Conservation (phyloP, 805 yeast species). For the Crinitomyces ghanaensis region DNA sequence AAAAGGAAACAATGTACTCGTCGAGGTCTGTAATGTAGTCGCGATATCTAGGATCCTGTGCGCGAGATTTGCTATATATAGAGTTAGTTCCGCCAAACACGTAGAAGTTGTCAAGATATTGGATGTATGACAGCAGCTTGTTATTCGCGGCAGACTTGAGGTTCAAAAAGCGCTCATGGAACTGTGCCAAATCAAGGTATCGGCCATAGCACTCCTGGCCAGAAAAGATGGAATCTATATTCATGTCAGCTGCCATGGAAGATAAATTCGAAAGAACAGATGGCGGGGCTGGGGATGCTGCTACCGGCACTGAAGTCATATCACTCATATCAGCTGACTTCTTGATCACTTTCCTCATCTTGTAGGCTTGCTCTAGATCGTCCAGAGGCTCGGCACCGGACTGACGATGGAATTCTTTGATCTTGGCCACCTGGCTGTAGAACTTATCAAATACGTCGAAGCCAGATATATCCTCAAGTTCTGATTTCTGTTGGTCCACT, state of each 20-base stretch:
- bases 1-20: conserved; percentile 40
- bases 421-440: conserved; percentile 26
- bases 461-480: conserved; percentile 5
- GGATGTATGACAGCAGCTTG: conserved; percentile 31
- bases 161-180: conserved; percentile 45
- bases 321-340: conserved; percentile 8
- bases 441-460: conserved; percentile 29
- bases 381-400: conserved; percentile 25
- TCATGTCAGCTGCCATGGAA: conserved; percentile 37
- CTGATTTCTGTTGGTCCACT: too few species aligned
- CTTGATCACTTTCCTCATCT: conserved; percentile 7
- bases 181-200: conserved; percentile 42
- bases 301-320: conserved; percentile 13
- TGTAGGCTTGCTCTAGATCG: conserved; percentile 16
- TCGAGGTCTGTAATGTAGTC: conserved; percentile 37
- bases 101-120: conserved; percentile 39
- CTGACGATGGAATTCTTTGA: conserved; percentile 24
- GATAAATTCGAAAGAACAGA: conserved; percentile 9
- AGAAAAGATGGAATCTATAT: conserved; percentile 40
- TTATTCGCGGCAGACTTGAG: conserved; percentile 28
- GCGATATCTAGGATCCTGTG: conserved; percentile 28
- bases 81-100: conserved; percentile 27
- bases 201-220: conserved; percentile 56
- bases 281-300: conserved; percentile 2
- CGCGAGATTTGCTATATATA: conserved; percentile 12